Evolutionary conservation across 305 asterid genomes (phyloP).

Genomic region (Coffea humblotiana): DNA sequence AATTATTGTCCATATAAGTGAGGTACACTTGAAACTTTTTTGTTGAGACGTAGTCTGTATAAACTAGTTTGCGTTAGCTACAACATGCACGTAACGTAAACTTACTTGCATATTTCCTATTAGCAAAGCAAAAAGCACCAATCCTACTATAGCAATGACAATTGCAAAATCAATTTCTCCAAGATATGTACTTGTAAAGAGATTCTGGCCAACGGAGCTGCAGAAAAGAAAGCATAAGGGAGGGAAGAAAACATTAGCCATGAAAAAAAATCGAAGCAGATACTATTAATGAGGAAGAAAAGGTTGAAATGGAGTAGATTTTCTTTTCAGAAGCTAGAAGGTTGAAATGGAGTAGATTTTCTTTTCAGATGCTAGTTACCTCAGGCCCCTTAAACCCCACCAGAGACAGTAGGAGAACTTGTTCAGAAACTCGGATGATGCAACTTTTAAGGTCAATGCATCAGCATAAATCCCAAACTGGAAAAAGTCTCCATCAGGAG

Average conservation of each 20-base stretch:
- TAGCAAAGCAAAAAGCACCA: slow-evolving; percentile 59
- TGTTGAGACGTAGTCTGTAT: too few relatives aligned
- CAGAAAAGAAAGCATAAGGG: slow-evolving; percentile 10
- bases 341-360: too few relatives aligned
- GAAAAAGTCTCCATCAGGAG: slow-evolving; percentile 33
- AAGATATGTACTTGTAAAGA: slow-evolving; percentile 43
- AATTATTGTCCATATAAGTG: too few relatives aligned
- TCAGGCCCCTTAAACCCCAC: slow-evolving; percentile 61
- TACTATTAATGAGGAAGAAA: too few relatives aligned
- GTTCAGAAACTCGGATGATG: slow-evolving; percentile 32
- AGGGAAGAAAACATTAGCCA: too few relatives aligned
- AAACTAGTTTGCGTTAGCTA: too few relatives aligned
- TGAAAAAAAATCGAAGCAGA: too few relatives aligned
- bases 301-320: too few relatives aligned
- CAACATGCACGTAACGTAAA: neutral
- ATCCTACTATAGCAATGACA: slow-evolving; percentile 53
- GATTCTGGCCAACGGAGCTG: slow-evolving; percentile 67
- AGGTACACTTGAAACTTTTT: too few relatives aligned
- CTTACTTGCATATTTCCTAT: slow-evolving; percentile 71
- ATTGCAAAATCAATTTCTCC: slow-evolving; percentile 59
- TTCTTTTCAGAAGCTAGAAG: neutral
- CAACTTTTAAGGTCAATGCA: slow-evolving; percentile 36
- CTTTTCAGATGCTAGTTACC: slow-evolving; percentile 27
- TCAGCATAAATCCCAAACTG: slow-evolving; percentile 48
- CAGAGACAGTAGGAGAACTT: slow-evolving; percentile 56